A percentile compares a stretch with the other conserved stretches of the same genome.
Conservation (phyloP, 495 filamentous ascomycete genomes). For the Darksidea phi region DNA sequence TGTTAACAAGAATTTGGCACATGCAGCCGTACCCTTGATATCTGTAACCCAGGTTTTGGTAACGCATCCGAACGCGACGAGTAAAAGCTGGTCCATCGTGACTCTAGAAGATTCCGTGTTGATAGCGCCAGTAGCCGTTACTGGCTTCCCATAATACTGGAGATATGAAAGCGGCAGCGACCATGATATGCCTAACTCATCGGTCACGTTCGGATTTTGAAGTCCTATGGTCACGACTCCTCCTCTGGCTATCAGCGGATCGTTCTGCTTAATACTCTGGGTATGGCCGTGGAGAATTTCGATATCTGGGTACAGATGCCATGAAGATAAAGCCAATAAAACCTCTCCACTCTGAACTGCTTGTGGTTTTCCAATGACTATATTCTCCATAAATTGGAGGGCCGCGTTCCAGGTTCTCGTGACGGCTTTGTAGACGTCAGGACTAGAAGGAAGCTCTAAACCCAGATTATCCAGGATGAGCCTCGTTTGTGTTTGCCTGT, state of each 20-base stretch:
- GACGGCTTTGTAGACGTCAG: not conserved
- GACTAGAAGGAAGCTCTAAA: not conserved
- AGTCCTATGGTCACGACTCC: not conserved
- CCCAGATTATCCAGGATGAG: not conserved
- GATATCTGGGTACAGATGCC: conserved; percentile 1
- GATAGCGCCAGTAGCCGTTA: too few relatives aligned
- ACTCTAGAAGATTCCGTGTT: too few relatives aligned
- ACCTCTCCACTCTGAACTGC: not conserved
- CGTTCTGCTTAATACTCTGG: not conserved
- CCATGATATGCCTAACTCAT: too few relatives aligned
- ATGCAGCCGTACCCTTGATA: too few relatives aligned
- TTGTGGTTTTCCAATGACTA: not conserved
- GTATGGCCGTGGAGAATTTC: not conserved
- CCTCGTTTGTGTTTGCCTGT: not conserved
- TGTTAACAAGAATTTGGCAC: too few relatives aligned
- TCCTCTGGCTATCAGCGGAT: not conserved
- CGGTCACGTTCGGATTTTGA: too few relatives aligned
- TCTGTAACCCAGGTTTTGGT: too few relatives aligned
- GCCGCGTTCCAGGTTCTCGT: not conserved
- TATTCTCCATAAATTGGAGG: not conserved
- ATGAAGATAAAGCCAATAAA: not conserved
- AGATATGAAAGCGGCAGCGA: too few relatives aligned
- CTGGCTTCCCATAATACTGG: too few relatives aligned
- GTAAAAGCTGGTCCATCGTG: too few relatives aligned
- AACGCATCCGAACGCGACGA: too few relatives aligned